Evolutionary conservation across 139 green algal genomes (phyloP).

Genomic region (Micractinium sp.): DNA sequence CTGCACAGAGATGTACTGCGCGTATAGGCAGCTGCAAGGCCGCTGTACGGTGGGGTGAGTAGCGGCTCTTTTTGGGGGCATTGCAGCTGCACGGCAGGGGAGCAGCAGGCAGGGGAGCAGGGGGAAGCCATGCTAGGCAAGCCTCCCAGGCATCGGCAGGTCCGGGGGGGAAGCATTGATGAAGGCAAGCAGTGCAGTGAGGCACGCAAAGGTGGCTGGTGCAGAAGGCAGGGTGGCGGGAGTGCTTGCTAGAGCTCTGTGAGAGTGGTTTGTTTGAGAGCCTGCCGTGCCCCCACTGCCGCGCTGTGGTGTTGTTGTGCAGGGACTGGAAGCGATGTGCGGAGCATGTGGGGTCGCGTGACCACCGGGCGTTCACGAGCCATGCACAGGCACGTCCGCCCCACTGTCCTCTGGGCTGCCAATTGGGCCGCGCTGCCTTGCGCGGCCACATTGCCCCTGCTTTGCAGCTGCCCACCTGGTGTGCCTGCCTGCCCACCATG

Average conservation of each 20-base stretch:
- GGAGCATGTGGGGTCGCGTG: conserved; percentile 66
- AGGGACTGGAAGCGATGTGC: conserved; percentile 72
- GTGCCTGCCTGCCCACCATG: not conserved
- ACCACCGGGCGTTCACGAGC: conserved; percentile 69
- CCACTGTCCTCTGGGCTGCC: not conserved
- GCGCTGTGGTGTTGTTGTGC: too few species aligned
- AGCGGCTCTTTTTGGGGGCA: not conserved
- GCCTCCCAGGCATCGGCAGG: not conserved
- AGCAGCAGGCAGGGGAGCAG: not conserved
- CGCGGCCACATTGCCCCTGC: not conserved
- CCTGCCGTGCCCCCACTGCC: too few species aligned
- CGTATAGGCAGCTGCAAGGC: conserved; percentile 14
- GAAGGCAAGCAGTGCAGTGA: too few species aligned
- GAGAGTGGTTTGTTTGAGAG: too few species aligned
- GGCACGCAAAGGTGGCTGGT: too few species aligned
- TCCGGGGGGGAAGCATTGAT: too few species aligned
- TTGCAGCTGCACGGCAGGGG: not conserved
- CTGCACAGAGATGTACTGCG: not conserved
- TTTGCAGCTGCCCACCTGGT: not conserved
- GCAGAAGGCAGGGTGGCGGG: too few species aligned
- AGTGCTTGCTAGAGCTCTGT: too few species aligned
- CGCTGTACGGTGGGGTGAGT: conserved; percentile 42
- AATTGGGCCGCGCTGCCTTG: not conserved
- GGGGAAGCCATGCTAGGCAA: not conserved
- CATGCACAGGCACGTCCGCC: conserved; percentile 50